Conservation (phyloP, 1,139 yeast genomes). For the Scheffersomyces insectosa region DNA sequence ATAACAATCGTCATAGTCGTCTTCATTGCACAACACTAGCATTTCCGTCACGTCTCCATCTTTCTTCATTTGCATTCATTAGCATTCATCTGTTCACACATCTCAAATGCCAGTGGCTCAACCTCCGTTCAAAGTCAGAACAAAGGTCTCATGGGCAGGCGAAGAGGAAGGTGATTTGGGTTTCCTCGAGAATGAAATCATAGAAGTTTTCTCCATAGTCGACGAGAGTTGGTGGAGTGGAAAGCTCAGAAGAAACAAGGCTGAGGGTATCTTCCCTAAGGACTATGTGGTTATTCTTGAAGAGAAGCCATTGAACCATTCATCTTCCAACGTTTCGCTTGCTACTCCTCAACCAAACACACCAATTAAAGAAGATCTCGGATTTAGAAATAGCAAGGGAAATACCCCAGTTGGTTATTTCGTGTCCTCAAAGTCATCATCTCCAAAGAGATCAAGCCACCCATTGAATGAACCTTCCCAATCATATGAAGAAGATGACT, state of each 20-base stretch:
- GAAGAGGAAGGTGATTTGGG: constrained; percentile 88
- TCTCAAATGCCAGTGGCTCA: constrained; percentile 20
- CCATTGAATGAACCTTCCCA: constrained; percentile 22
- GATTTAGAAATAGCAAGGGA: constrained; percentile 7
- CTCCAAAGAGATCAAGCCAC: constrained; percentile 4
- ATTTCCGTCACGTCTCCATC: background rate
- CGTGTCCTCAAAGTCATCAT: background rate
- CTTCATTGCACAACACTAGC: background rate
- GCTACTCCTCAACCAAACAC: constrained; percentile 13
- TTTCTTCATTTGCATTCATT: background rate
- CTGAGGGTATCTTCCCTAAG: constrained; percentile 83
- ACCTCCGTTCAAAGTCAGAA: constrained; percentile 72
- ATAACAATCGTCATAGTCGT: background rate
- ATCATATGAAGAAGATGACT: constrained; percentile 22
- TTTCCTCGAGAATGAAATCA: constrained; percentile 87
- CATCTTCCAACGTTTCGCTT: constrained; percentile 14
- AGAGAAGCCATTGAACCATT: constrained; percentile 9
- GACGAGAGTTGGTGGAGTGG: constrained; percentile 97
- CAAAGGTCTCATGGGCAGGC: constrained; percentile 88
- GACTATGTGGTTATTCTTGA: constrained; percentile 74
- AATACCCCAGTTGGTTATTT: constrained; percentile 16
- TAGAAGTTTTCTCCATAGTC: constrained; percentile 76
- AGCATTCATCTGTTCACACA: background rate
- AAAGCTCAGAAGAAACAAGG: constrained; percentile 71
- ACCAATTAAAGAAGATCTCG: constrained; percentile 18